Percentiles rank a stretch among this genome's conserved stretches.
Conservation (phyloP, 2,329 filamentous ascomycete genomes). For the Dactylella cylindrospora region DNA sequence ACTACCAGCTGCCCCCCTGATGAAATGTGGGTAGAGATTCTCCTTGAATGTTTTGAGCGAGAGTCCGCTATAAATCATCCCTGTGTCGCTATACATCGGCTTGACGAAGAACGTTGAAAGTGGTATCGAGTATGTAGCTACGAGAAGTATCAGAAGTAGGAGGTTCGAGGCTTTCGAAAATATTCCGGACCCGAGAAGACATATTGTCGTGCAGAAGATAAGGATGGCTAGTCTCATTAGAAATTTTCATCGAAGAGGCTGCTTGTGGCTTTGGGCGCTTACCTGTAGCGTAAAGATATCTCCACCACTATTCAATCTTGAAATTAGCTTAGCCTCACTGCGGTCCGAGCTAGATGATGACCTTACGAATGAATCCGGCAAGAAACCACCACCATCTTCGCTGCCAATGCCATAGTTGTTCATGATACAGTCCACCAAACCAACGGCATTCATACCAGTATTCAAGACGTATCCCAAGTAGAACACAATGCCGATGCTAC, state of each 20-base stretch:
- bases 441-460: conserved; percentile 82
- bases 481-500: conserved; percentile 83
- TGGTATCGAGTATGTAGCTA: conserved; percentile 79
- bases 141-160: conserved; percentile 67
- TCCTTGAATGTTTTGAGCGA: conserved; percentile 67
- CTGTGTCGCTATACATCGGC: conserved; percentile 65
- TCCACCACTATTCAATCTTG: conserved; percentile 63
- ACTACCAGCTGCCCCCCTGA: conserved; percentile 63
- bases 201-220: conserved; percentile 70
- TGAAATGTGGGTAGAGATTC: conserved; percentile 72
- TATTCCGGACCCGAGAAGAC: conserved; percentile 74
- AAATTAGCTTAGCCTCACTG: not conserved
- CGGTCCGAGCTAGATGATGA: not conserved
- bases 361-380: conserved; percentile 59
- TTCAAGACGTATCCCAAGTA: conserved; percentile 89
- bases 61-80: conserved; percentile 77
- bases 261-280: not conserved
- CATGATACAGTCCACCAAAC: conserved; percentile 77
- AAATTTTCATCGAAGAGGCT: not conserved
- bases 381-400: conserved; percentile 61
- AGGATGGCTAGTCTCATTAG: conserved; percentile 58
- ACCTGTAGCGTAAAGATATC: conserved; percentile 71
- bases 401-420: conserved; percentile 67
- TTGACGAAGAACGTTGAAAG: conserved; percentile 69
- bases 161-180: conserved; percentile 80